These are phyloP conservation scores for Blastocladiella britannica DNA, from an alignment of 192 early-diverging fungal genomes.

Conservation along the genomic window DNA sequence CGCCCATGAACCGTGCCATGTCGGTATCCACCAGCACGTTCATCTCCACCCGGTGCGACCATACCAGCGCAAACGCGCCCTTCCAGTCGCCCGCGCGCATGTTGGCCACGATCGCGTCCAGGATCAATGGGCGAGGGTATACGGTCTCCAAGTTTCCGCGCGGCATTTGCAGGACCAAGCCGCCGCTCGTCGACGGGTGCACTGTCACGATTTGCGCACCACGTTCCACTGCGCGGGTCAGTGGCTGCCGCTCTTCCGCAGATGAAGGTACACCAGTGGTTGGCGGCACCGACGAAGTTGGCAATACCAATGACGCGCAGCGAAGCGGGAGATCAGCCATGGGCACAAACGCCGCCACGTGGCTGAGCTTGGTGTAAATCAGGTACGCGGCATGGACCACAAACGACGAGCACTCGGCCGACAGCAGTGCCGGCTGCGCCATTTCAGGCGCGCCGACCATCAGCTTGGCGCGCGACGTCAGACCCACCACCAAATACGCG, in stretches of 20 bases:
- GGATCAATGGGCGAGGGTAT: conserved; percentile 67
- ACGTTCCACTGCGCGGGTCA: conserved; percentile 62
- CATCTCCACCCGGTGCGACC: conserved; percentile 80
- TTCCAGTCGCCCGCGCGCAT: conserved; percentile 46
- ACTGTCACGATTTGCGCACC: conserved; percentile 66
- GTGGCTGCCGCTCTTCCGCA: too few relatives aligned
- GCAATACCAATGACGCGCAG: too few relatives aligned
- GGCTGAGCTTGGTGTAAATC: conserved; percentile 64
- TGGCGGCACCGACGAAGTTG: too few relatives aligned
- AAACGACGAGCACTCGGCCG: conserved; percentile 67
- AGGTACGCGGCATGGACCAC: conserved; percentile 60
- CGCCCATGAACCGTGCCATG: conserved; percentile 39
- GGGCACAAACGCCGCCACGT: conserved; percentile 53
- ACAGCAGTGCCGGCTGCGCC: conserved; percentile 11
- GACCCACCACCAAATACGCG: conserved; percentile 37
- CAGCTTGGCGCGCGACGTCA: conserved; percentile 61
- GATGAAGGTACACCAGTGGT: too few relatives aligned
- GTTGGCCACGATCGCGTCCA: conserved; percentile 40
- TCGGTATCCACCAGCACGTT: conserved; percentile 74
- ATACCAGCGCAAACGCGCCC: conserved; percentile 58
- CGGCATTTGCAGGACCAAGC: conserved; percentile 56
- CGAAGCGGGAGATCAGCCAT: conserved; percentile 6
- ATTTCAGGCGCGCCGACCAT: conserved; percentile 36
- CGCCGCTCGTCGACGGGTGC: background rate
- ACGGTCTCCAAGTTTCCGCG: conserved; percentile 92